A percentile compares a stretch with the other conserved stretches of the same genome.
These are phyloP conservation scores for Macrocybe gigantea DNA, from an alignment of 768 basidiomycete genomes.

Conservation along the genomic window DNA sequence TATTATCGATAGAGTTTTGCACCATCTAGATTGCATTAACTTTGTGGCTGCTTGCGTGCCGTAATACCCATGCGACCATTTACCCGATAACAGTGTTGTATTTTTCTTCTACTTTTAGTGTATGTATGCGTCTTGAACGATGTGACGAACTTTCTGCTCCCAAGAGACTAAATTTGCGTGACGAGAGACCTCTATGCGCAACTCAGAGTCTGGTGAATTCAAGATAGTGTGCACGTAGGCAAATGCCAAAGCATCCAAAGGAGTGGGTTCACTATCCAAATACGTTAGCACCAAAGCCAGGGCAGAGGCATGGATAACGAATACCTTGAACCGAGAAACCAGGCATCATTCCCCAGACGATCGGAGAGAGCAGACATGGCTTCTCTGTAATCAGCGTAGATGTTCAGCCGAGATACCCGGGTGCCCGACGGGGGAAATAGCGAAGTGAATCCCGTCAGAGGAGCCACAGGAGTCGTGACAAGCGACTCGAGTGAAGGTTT, in stretches of 20 bases:
- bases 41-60: not conserved
- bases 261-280: constrained; percentile 56
- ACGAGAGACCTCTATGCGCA: constrained; percentile 62
- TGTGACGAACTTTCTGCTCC: constrained; percentile 63
- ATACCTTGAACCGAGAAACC: constrained; percentile 71
- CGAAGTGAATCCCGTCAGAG: constrained; percentile 63
- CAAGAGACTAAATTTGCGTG: constrained; percentile 76
- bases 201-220: constrained; percentile 29
- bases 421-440: constrained; percentile 55
- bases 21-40: not conserved
- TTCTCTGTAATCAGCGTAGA: constrained; percentile 60
- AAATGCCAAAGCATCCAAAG: constrained; percentile 77
- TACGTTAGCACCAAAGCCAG: not conserved
- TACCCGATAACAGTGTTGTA: too few species aligned
- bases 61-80: not conserved
- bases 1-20: not conserved
- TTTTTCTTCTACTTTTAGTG: not conserved
- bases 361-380: constrained; percentile 71
- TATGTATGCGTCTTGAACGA: constrained; percentile 49
- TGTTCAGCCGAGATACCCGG: constrained; percentile 42
- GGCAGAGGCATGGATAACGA: not conserved
- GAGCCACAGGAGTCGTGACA: constrained; percentile 61
- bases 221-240: constrained; percentile 74
- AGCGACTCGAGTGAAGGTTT: constrained; percentile 38
- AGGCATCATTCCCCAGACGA: constrained; percentile 68